Conservation (phyloP, 352 stramenopile genomes). For the Phytophthora sojae region DNA sequence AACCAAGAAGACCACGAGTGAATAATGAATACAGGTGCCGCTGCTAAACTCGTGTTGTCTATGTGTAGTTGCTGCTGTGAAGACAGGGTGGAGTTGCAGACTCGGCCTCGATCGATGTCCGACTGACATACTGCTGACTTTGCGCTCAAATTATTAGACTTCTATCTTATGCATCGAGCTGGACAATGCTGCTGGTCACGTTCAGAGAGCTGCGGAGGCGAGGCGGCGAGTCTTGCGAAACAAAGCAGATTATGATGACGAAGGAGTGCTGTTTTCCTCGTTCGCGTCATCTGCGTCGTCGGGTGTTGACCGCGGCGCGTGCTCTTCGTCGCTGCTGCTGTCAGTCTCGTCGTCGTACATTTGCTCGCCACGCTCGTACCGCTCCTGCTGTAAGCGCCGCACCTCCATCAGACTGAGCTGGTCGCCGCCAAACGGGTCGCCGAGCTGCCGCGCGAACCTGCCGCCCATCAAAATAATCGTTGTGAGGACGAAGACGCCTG, state of each 20-base stretch:
- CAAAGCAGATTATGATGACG: slow-evolving; percentile 15
- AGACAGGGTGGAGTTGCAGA: slow-evolving; percentile 14
- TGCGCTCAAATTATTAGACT: slow-evolving; percentile 14
- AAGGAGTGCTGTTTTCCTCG: slow-evolving; percentile 4
- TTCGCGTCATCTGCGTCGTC: slow-evolving; percentile 14
- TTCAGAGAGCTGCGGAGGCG: background rate
- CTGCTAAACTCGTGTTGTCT: slow-evolving; percentile 14
- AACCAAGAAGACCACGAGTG: slow-evolving; percentile 22
- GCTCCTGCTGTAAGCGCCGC: slow-evolving; percentile 72
- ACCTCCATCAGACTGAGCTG: slow-evolving; percentile 76
- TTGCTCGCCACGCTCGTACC: slow-evolving; percentile 60
- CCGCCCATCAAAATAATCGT: slow-evolving; percentile 60
- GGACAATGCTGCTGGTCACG: background rate
- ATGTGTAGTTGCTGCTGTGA: slow-evolving; percentile 9
- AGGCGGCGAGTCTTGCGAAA: background rate
- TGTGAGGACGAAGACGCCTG: slow-evolving; percentile 66
- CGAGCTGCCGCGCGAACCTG: slow-evolving; percentile 54
- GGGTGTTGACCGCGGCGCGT: slow-evolving; percentile 2
- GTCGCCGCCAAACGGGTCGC: slow-evolving; percentile 52
- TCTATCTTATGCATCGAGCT: slow-evolving; percentile 18
- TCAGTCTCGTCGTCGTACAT: slow-evolving; percentile 63
- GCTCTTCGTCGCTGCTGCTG: slow-evolving; percentile 55
- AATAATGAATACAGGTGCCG: slow-evolving; percentile 44
- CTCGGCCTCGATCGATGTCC: background rate
- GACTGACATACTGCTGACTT: background rate